A percentile compares a stretch with the other conserved stretches of the same genome.
Evolutionary conservation across 192 early-diverging fungal species (phyloP).

Genomic region (Backusella mclennaniae): DNA sequence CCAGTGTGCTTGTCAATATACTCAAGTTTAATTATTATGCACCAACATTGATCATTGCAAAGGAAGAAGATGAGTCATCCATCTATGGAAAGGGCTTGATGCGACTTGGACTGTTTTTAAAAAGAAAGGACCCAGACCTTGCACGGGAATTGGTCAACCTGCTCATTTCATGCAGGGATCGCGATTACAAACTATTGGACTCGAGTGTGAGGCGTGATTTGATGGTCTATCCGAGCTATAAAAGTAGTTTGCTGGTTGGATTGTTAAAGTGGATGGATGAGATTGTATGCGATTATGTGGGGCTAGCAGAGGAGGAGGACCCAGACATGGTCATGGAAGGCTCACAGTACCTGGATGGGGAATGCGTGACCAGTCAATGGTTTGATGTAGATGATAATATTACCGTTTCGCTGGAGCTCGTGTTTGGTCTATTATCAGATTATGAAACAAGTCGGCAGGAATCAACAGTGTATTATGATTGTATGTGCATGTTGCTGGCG

Average conservation of each 20-base stretch:
- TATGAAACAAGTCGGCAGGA: not conserved
- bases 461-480: not conserved
- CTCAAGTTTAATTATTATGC: constrained; percentile 19
- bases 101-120: constrained; percentile 18
- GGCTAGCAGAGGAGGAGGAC: constrained; percentile 31
- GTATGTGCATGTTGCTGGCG: not conserved
- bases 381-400: constrained; percentile 15
- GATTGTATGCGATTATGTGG: constrained; percentile 23
- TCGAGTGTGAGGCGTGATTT: not conserved
- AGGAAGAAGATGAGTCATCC: not conserved
- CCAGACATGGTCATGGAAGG: constrained; percentile 2
- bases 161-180: not conserved
- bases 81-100: not conserved
- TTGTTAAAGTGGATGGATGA: constrained; percentile 32
- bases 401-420: not conserved
- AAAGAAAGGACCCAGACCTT: constrained; percentile 16
- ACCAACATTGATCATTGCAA: constrained; percentile 17
- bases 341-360: not conserved
- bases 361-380: not conserved
- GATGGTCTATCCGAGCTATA: not conserved
- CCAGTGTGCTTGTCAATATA: constrained; percentile 16
- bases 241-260: not conserved
- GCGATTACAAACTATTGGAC: not conserved
- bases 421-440: not conserved
- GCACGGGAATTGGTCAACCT: constrained; percentile 9